Evolutionary conservation across 2,329 filamentous ascomycete genomes (phyloP), one percentile per base, ranked within the genome.

Genomic region (Cercospora sp.): DNA sequence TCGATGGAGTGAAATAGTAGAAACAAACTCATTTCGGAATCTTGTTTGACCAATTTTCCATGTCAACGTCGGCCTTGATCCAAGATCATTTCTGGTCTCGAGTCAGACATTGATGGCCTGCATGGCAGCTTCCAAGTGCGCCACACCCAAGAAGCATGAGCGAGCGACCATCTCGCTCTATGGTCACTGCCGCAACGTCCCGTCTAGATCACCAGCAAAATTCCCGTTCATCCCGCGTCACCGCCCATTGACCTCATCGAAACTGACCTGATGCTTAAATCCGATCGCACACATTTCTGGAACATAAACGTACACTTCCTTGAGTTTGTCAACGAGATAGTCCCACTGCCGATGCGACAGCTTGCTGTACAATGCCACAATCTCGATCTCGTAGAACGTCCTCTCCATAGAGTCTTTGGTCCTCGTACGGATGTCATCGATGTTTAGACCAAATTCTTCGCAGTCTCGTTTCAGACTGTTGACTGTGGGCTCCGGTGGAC

Each of bases 221-320:
- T 16, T 10, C 12, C 33, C 33, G 13, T 36, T 13, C 33, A 36
- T 36, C 42, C 16, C 45, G 2, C 5, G 4, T 53, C 12, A 53
- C 5, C 48, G 48, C 48, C 48, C 48, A 26, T 13, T 26, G 9
- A 12, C 10, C 20, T 40, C 59, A 28, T 61, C 59, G 5, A 61
- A 61, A 36, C 59, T 61, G 18, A 45, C 59, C 28, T 61, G 59
- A 28, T 61, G 59, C 23, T 61, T 61, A n/a, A 40, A 61, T 5
- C 59, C 59, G 5, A 61, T 61, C 23, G 59, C 31, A 18, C 10
- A 28, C 23, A 40, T 28, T 10, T 61, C 59, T 2, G 31, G 31
- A 40, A 36, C 31, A 45, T 61, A 61, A 13, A 61, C 31, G 20
- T 61, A 61, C 13, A 40, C 31, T 16, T 61, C 59, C 59, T 61